Percentiles rank a stretch among this genome's conserved stretches.
phyloP scores from a whole-genome alignment of 73 alveolate genomes.

The Symbiodinium pilosum region DNA sequence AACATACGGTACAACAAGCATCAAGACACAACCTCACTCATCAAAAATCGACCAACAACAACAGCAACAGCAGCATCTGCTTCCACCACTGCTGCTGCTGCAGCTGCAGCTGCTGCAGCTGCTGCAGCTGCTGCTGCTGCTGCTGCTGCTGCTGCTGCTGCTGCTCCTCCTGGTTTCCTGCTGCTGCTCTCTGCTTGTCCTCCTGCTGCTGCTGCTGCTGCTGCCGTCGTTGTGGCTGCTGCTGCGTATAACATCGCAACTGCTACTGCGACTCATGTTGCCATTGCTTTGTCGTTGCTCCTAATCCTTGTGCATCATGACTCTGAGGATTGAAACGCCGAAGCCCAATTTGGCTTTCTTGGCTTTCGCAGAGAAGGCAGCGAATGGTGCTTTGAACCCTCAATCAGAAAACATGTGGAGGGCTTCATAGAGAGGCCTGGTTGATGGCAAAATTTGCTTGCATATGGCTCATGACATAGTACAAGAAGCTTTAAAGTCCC shows the following conservation, averaged over 20 bases:
- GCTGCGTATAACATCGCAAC: too few species aligned
- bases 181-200: background rate
- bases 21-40: background rate
- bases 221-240: too few species aligned
- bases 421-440: too few species aligned
- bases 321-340: constrained; percentile 90
- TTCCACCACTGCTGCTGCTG: background rate
- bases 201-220: background rate
- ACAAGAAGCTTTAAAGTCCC: too few species aligned
- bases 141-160: background rate
- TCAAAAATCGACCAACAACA: background rate
- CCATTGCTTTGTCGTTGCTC: too few species aligned
- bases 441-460: too few species aligned
- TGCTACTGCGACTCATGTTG: too few species aligned
- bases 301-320: too few species aligned
- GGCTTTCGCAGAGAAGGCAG: constrained; percentile 86
- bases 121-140: background rate
- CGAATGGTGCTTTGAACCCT: too few species aligned
- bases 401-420: too few species aligned
- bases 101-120: background rate
- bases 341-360: constrained; percentile 73
- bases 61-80: background rate
- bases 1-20: background rate
- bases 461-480: too few species aligned
- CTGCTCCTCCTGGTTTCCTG: background rate